A percentile compares a stretch with the other conserved stretches of the same genome.
phyloP scores from a whole-genome alignment of 2,329 filamentous ascomycete genomes.

The Chaetomium olivaceum region DNA sequence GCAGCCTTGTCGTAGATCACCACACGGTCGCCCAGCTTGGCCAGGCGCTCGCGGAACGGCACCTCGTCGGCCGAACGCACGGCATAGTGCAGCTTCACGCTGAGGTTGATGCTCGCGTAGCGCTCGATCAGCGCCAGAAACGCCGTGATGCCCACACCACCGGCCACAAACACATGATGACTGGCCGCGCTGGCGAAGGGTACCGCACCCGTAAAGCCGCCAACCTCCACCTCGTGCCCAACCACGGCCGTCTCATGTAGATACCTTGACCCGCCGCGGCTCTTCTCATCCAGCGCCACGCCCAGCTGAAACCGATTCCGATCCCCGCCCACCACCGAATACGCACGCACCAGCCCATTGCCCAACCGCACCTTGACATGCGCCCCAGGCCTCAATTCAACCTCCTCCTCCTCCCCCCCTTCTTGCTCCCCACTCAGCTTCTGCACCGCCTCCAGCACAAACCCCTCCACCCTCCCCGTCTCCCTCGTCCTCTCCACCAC shows the following conservation, averaged over 20 bases:
- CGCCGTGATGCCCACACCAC: slow-evolving; percentile 67
- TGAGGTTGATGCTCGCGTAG: slow-evolving; percentile 49
- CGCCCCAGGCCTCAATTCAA: slow-evolving; percentile 46
- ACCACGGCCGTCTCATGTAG: slow-evolving; percentile 52
- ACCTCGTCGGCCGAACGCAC: slow-evolving; percentile 54
- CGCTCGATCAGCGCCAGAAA: slow-evolving; percentile 54
- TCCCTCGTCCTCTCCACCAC: slow-evolving; percentile 53
- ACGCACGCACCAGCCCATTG: slow-evolving; percentile 57
- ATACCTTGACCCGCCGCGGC: slow-evolving; percentile 62
- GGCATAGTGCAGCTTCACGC: slow-evolving; percentile 59
- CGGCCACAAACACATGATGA: slow-evolving; percentile 63
- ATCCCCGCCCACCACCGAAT: slow-evolving; percentile 59
- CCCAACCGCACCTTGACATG: slow-evolving; percentile 60
- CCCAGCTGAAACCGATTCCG: slow-evolving; percentile 56
- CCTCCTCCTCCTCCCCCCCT: slow-evolving; percentile 34
- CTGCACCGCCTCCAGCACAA: slow-evolving; percentile 52
- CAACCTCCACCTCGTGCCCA: slow-evolving; percentile 53
- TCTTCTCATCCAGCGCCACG: slow-evolving; percentile 55
- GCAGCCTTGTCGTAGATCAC: slow-evolving; percentile 54
- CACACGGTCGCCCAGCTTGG: slow-evolving; percentile 43
- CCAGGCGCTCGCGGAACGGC: slow-evolving; percentile 54
- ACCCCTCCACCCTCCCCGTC: slow-evolving; percentile 52
- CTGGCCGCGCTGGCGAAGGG: slow-evolving; percentile 49
- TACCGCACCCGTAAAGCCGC: slow-evolving; percentile 53
- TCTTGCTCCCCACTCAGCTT: slow-evolving; percentile 32